Evolutionary conservation across 768 basidiomycete genomes (phyloP).

Genomic region (Russula sp.): DNA sequence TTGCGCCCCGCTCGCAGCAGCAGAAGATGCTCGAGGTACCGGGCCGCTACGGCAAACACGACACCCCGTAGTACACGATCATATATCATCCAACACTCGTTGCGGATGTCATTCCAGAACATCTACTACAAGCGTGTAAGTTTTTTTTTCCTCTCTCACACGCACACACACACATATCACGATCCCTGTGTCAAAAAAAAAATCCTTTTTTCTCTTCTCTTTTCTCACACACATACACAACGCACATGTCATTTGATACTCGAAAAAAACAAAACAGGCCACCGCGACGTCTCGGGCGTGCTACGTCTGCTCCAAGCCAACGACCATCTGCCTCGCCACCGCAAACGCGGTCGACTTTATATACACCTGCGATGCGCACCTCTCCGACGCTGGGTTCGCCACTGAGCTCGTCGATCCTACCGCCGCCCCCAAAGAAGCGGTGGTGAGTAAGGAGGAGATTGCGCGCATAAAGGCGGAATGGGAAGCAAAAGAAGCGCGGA

Average conservation of each 20-base stretch:
- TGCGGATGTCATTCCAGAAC: slow-evolving; percentile 65
- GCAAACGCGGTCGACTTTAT: slow-evolving; percentile 77
- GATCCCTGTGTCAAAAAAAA: not conserved
- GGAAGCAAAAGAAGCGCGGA: slow-evolving; percentile 64
- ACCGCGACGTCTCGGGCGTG: slow-evolving; percentile 74
- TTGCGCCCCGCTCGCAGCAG: too few species aligned
- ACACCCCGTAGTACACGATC: too few species aligned
- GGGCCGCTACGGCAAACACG: not conserved
- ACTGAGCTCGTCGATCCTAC: slow-evolving; percentile 36
- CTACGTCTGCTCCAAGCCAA: slow-evolving; percentile 72
- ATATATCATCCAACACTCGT: too few species aligned
- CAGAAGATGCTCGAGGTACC: not conserved
- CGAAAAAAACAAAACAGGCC: slow-evolving; percentile 38
- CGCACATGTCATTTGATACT: too few species aligned
- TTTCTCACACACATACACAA: too few species aligned
- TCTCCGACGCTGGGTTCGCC: slow-evolving; percentile 73
- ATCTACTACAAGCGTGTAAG: slow-evolving; percentile 85
- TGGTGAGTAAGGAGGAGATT: slow-evolving; percentile 60
- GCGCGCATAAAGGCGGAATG: slow-evolving; percentile 72
- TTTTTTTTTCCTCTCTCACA: slow-evolving; percentile 16
- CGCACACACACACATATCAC: not conserved
- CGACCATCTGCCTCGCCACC: slow-evolving; percentile 79
- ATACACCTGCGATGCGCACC: slow-evolving; percentile 77
- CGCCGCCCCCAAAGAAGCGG: slow-evolving; percentile 33
- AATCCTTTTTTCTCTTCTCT: too few species aligned